Base-by-base conservation (phyloP, 495 filamentous ascomycete species). In the Aspergillus campestris region DNA sequence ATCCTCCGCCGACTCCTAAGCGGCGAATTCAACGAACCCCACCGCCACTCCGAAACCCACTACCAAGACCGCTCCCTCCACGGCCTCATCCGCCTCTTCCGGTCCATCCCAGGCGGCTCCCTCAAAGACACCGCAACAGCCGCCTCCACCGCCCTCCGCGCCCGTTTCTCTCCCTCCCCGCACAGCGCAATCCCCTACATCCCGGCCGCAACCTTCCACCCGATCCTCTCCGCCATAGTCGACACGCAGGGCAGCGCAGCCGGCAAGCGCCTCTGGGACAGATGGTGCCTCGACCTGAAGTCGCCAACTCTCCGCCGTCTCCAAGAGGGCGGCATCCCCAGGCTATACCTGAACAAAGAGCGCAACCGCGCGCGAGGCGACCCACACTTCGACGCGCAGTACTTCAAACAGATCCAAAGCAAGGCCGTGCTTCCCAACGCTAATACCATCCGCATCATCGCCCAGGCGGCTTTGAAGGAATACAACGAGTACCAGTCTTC, bases 201-300 rank as follows among this genome's bases (percentile, higher is more conserved):
- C 31, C 59, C 70, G 8, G 30, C 61, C 0, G 40, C 50, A 6
- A 56, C 72, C 15, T 81, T 81, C 60, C 68, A 78, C 45, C 40
- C 45, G 8, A 39, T 80, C 29, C 60, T 81, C 11, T 52, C 65
- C 12, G 71, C 69, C 10, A 42, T 79, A 6, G 69, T 73, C n/a
- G 66, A 78, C 30, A 48, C 52, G 0, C 57, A 64, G 32, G 75
- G 77, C 38, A 70, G 68, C 41, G 30, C 48, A 13, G 55, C 53
- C 37, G 77, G 67, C 14, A 62, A 58, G 38, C 31, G 53, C 8
- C 38, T 80, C 31, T 74, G 66, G 52, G 45, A 64, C 8, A 49
- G 48, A 28, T 75, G 72, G 65, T 79, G 76, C 44, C 44, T 59
- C 10, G 56, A 55, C 24, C 47, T 47, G 31, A 47, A 42, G 9